Evolutionary conservation across 805 yeast species (phyloP).

Genomic region (Nakazawaea ishiwadae): DNA sequence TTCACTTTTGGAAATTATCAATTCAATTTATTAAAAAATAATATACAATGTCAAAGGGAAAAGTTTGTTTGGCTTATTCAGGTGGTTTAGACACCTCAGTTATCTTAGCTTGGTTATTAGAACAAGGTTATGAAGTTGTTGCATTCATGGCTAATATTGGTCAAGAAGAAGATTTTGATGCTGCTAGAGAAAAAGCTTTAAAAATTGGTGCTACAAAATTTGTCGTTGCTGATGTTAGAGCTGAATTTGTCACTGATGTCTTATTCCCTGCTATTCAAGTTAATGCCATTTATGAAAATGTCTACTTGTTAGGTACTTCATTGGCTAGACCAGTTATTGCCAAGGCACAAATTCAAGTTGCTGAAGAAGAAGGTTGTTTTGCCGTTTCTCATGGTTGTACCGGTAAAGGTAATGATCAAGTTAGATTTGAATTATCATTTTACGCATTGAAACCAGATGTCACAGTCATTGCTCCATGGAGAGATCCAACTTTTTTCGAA

Average conservation of each 20-base stretch:
- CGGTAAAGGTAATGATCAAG: conserved; percentile 99
- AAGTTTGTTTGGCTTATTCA: conserved; percentile 98
- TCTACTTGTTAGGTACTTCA: conserved; percentile 93
- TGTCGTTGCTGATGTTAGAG: conserved; percentile 90
- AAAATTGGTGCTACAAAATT: conserved; percentile 97
- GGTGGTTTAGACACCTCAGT: conserved; percentile 99
- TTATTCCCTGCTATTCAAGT: conserved; percentile 96
- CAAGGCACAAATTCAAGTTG: conserved; percentile 95
- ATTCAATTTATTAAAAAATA: neutral
- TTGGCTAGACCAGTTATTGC: conserved; percentile 99
- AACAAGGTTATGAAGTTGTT: conserved; percentile 96
- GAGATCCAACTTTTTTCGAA: conserved; percentile 91
- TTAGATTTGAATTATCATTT: conserved; percentile 94
- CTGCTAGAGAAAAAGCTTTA: conserved; percentile 93
- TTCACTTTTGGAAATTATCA: too few species aligned
- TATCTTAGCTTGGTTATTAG: conserved; percentile 96
- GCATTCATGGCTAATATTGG: conserved; percentile 99
- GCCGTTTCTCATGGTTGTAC: conserved; percentile 99
- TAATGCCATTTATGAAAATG: conserved; percentile 97
- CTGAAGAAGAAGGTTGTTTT: conserved; percentile 95
- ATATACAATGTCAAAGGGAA: conserved; percentile 83
- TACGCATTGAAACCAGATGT: conserved; percentile 98
- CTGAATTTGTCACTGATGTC: conserved; percentile 89
- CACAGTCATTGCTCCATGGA: conserved; percentile 98
- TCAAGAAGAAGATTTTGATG: conserved; percentile 98